These are phyloP conservation scores for Globisporangium radiosum DNA, from an alignment of 352 stramenopile species.

Conservation along the genomic window DNA sequence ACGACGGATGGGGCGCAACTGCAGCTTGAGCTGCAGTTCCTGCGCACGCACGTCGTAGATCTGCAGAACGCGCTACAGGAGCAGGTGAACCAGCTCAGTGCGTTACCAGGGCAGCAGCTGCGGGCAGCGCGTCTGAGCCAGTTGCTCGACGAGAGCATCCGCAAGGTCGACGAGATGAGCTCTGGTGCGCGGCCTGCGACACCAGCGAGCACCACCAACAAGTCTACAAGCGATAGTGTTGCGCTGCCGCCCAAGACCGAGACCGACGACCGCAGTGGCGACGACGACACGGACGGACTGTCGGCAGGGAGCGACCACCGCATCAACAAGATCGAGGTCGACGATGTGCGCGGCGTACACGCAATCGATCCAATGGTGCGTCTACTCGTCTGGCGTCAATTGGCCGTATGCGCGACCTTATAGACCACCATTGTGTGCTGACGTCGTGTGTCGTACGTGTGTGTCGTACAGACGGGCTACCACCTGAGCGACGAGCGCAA, in stretches of 20 bases:
- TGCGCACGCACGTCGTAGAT: constrained; percentile 75
- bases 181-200: constrained; percentile 34
- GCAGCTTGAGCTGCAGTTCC: constrained; percentile 73
- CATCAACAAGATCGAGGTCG: constrained; percentile 53
- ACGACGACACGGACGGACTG: constrained; percentile 34
- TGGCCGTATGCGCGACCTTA: too few species aligned
- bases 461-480: constrained; percentile 35
- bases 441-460: neutral
- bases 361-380: constrained; percentile 33
- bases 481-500: constrained; percentile 59
- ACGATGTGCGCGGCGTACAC: constrained; percentile 40
- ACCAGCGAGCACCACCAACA: constrained; percentile 17
- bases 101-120: constrained; percentile 31
- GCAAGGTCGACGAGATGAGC: constrained; percentile 77
- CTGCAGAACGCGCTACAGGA: constrained; percentile 66
- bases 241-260: constrained; percentile 13
- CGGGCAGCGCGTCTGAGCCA: constrained; percentile 38
- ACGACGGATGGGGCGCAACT: too few species aligned
- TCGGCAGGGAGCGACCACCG: constrained; percentile 27
- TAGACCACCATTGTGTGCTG: neutral
- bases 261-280: constrained; percentile 27
- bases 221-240: constrained; percentile 24
- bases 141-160: constrained; percentile 65
- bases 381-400: neutral
- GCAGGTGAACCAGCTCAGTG: constrained; percentile 44